phyloP scores from a whole-genome alignment of 2,329 filamentous ascomycete species.

The Triangularia setosa region DNA sequence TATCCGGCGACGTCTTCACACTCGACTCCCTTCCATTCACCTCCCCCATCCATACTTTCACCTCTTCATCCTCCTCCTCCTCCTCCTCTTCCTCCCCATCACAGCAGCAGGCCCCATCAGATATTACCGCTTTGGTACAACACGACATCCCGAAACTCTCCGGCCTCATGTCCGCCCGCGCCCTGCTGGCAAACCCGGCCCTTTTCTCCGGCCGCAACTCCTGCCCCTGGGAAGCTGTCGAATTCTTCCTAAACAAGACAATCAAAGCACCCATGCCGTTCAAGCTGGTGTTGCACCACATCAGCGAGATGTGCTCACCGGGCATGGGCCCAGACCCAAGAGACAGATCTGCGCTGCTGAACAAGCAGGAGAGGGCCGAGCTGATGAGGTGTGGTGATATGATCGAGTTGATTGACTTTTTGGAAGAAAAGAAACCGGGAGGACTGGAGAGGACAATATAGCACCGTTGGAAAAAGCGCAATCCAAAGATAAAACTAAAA shows the following conservation, averaged over 20 bases:
- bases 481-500: constrained; percentile 2
- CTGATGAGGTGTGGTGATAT: constrained; percentile 50
- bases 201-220: constrained; percentile 55
- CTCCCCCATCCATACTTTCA: constrained; percentile 31
- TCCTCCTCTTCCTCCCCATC: too few species aligned
- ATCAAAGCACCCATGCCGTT: constrained; percentile 57
- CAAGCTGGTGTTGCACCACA: constrained; percentile 61
- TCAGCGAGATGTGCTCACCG: constrained; percentile 62
- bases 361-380: constrained; percentile 50
- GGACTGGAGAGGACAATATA: neutral
- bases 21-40: constrained; percentile 47
- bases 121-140: too few species aligned
- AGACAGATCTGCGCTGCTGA: constrained; percentile 50
- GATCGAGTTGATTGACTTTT: constrained; percentile 57
- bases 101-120: too few species aligned
- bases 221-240: constrained; percentile 61
- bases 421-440: constrained; percentile 46
- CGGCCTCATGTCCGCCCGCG: constrained; percentile 68
- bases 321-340: constrained; percentile 42
- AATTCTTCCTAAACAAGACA: constrained; percentile 57
- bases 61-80: neutral
- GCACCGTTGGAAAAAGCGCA: neutral
- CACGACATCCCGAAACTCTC: constrained; percentile 44
- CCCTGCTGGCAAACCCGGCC: constrained; percentile 63
- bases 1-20: constrained; percentile 67